Evolutionary conservation across 495 filamentous ascomycete species (phyloP), one percentile per base, ranked within the genome.

Genomic region (Aspergillus mulundensis): DNA sequence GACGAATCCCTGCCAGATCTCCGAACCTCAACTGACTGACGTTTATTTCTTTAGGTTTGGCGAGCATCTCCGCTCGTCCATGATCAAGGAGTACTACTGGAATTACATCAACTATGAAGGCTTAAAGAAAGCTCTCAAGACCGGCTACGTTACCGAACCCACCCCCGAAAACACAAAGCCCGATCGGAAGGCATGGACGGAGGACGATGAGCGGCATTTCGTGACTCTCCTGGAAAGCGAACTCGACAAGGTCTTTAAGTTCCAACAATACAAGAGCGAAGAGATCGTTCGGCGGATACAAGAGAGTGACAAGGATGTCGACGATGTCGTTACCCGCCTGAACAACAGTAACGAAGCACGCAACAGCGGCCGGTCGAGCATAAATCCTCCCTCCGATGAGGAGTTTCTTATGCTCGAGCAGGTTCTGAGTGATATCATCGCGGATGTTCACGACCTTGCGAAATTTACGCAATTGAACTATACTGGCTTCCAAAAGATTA

Each of bases 391-490:
- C 2, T 85, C 84, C 6, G 94, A 97, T 65, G 91, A 97, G 56
- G 91, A 97, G 66, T 97, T 96, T 67, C 81, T 94, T 79, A 74
- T 94, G 63, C 80, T 99, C 40, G 95, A 99, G 74, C 89, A 96
- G 71, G 90, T 95, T 60, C 69, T 99, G 67, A 95, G 90, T 71
- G 94, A 99, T 67, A 93, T 97, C 64, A 99, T 97, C 69, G 95
- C 95, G 50, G 94, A 99, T 68, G 95, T 99, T 11, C 94, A 99
- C 66, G 94, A 99, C 69, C 76, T 99, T 63, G 95, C 95, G 64
- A 97, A 97, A 73, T 99, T 97, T 63, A 95, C 94, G 5, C 92
- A 97, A 73, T 74, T 99, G 67, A 99, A 99, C 71, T 99, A 99
- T 65, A 97, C 93, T 0, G 94, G 95, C 0, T 99, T 99, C 66